Evolutionary conservation across 352 stramenopile genomes (phyloP), one percentile per base, ranked within the genome.

Genomic region (Phytopythium chamaehyphon): DNA sequence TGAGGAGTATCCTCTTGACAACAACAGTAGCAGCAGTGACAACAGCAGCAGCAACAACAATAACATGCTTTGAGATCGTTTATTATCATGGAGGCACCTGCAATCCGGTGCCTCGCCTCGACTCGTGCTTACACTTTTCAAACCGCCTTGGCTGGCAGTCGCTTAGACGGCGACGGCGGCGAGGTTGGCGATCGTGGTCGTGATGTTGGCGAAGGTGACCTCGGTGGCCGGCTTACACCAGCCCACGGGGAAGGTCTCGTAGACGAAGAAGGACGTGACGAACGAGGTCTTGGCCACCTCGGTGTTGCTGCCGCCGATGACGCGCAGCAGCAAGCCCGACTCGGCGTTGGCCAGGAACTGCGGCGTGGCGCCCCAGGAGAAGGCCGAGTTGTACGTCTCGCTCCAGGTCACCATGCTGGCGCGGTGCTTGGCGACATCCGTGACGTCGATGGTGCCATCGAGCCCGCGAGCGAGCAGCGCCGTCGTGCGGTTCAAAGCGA

Each of bases 191-290:
- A 40, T 50, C 15, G 44, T 50, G 26, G 44, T 28, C 44, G 26
- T 50, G 44, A 50, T 50, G 44, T 50, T 28, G 2, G 2, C 11
- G 16, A 39, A 50, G 40, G 54, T 62, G 28, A 62, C 45, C 1
- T 26, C 43, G 28, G 54, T 66, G 36, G 47, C 15, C 3, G 59
- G 54, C 38, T 66, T 66, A 43, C 16, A 52, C 59, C 59, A 62
- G 38, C 54, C 59, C 19, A 52, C 51, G 2, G 59, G 59, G 47
- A 66, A 61, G 54, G 58, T 66, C 35, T 66, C 59, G 42, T 55
- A 46, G 19, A 66, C 19, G 54, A 66, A 52, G 24, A 66, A 66
- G 31, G 48, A 57, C 7, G 59, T 47, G 22, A 55, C 48, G 31
- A 59, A 66, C 6, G 38, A 40, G 8, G 43, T 59, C 15, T 51